Evolutionary conservation across 2,329 filamentous ascomycete species (phyloP).

Genomic region (Trichoderma sp.): DNA sequence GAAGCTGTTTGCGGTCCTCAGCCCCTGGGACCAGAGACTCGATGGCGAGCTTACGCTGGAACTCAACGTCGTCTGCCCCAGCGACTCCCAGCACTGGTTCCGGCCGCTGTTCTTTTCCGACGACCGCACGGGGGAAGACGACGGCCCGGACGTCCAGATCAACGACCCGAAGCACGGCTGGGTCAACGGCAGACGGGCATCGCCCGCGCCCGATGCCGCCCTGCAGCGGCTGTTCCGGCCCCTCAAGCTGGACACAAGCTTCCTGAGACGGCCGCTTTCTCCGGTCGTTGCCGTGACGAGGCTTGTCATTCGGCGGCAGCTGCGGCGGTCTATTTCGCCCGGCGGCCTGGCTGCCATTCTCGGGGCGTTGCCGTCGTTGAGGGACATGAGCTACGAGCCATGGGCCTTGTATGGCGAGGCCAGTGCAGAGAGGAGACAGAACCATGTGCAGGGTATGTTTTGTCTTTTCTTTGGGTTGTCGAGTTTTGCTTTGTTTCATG

Average conservation of each 20-base stretch:
- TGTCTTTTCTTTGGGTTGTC: background rate
- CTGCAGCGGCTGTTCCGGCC: slow-evolving; percentile 28
- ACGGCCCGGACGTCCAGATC: background rate
- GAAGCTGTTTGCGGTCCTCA: slow-evolving; percentile 33
- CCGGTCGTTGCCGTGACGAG: slow-evolving; percentile 29
- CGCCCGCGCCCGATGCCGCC: slow-evolving; percentile 25
- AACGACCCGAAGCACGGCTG: slow-evolving; percentile 34
- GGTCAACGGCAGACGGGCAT: slow-evolving; percentile 28
- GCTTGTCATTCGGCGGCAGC: slow-evolving; percentile 34
- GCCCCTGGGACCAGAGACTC: slow-evolving; percentile 28
- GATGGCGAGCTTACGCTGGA: slow-evolving; percentile 31
- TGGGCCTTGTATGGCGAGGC: slow-evolving; percentile 28
- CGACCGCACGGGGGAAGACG: slow-evolving; percentile 23
- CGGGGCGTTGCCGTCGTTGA: slow-evolving; percentile 26
- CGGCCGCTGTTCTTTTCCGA: slow-evolving; percentile 28
- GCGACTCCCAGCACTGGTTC: slow-evolving; percentile 36
- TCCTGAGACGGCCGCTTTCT: slow-evolving; percentile 20
- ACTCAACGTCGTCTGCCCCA: slow-evolving; percentile 33
- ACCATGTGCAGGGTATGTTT: background rate
- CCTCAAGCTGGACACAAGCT: slow-evolving; percentile 1
- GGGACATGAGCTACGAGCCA: slow-evolving; percentile 33
- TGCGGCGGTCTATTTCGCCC: slow-evolving; percentile 29
- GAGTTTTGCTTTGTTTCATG: background rate
- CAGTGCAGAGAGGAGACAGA: background rate
- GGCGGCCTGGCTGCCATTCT: slow-evolving; percentile 23